Evolutionary conservation across 2,329 filamentous ascomycete genomes (phyloP).

Genomic region (Neopestalotiopsis sp.): DNA sequence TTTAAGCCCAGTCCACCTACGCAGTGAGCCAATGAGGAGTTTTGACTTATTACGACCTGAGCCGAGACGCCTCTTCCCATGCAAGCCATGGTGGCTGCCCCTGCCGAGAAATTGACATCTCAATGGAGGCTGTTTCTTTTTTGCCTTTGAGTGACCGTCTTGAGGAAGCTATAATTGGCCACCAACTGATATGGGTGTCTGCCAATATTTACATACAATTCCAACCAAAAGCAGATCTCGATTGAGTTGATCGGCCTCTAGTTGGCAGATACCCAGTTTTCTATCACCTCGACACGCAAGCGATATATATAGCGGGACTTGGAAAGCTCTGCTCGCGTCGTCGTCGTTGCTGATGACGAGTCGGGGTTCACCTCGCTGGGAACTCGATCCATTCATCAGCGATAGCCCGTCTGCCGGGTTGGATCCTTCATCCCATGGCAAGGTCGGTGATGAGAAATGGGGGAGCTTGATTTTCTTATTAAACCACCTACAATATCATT

Average conservation of each 20-base stretch:
- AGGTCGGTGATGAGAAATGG: background rate
- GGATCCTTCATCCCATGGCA: background rate
- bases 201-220: background rate
- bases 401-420: background rate
- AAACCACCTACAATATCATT: background rate
- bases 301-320: background rate
- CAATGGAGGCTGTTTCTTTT: background rate
- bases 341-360: background rate
- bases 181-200: background rate
- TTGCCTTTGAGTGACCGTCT: background rate
- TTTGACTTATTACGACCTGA: background rate
- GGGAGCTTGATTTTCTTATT: background rate
- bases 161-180: background rate
- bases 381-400: background rate
- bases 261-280: conserved; percentile 1
- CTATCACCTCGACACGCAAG: background rate
- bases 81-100: too few relatives aligned
- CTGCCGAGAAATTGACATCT: background rate
- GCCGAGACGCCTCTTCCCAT: background rate
- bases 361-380: background rate
- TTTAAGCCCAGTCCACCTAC: background rate
- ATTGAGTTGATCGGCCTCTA: background rate
- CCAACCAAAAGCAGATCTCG: background rate
- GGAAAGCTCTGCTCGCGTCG: too few relatives aligned
- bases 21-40: background rate